Evolutionary conservation across 352 stramenopile genomes (phyloP).

Genomic region (Phytophthora tentaculata): DNA sequence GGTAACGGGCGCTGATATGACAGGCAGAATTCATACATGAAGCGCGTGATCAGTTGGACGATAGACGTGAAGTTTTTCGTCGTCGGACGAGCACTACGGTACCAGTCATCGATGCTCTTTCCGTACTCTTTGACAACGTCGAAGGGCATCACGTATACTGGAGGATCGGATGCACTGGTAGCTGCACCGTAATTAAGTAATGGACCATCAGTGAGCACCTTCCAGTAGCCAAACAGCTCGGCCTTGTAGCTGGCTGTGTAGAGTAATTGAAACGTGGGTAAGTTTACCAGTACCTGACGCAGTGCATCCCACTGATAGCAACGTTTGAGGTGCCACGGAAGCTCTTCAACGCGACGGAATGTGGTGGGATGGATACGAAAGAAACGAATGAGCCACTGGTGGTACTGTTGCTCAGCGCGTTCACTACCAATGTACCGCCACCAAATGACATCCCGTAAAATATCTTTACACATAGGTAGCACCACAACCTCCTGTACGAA

Average conservation of each 20-base stretch:
- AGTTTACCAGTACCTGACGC: conserved; percentile 87
- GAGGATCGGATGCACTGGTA: conserved; percentile 38
- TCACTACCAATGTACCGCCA: conserved; percentile 86
- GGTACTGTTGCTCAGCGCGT: conserved; percentile 69
- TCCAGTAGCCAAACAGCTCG: conserved; percentile 94
- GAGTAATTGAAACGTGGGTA: conserved; percentile 93
- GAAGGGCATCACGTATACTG: conserved; percentile 74
- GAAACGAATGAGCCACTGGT: conserved; percentile 87
- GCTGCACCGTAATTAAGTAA: conserved; percentile 53
- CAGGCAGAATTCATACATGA: conserved; percentile 90
- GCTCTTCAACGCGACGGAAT: conserved; percentile 85
- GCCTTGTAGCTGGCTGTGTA: conserved; percentile 90
- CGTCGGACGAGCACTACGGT: conserved; percentile 65
- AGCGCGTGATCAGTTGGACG: conserved; percentile 85
- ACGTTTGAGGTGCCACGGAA: conserved; percentile 93
- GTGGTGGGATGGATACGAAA: conserved; percentile 84
- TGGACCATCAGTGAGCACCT: conserved; percentile 81
- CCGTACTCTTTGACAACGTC: conserved; percentile 95
- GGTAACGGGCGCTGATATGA: conserved; percentile 77
- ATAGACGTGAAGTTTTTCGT: conserved; percentile 81
- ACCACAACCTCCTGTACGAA: conserved; percentile 88
- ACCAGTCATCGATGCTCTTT: conserved; percentile 89
- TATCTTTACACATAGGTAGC: conserved; percentile 89
- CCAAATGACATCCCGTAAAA: conserved; percentile 89
- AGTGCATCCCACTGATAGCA: conserved; percentile 90